Base-by-base conservation (phyloP, 2,329 filamentous ascomycete species). In the Geosmithia flava region DNA sequence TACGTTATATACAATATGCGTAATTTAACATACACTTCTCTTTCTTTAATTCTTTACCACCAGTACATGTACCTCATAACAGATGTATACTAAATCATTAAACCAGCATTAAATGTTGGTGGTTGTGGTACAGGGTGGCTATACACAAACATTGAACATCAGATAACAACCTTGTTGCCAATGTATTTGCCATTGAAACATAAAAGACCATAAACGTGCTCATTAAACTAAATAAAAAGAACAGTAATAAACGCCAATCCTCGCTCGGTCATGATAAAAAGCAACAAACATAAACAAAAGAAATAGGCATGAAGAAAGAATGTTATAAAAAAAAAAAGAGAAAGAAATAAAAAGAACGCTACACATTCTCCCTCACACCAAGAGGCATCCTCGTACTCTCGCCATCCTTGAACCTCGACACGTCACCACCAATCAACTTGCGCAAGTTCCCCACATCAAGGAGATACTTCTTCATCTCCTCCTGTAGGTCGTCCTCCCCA, bases 401-500 rank as follows among this genome's bases (percentile, higher is more conserved):
- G 48, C 79, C 76, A 57, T 88, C 85, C 57, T 59, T 59, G 56
- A 68, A 93, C 40, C 86, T 71, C 49, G 70, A 69, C 63, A 85
- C 78, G 62, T 97, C 93, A 57, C 93, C 88, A 7, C 79, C 81
- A 53, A 97, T 80, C 69, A 67, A 54, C 55, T 65, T 67, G 39
- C 64, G 56, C 51, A 67, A 49, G 50, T 95, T 97, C 58, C 81
- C 80, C 63, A 84, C 84, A 68, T 97, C 90, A 55, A 81, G 80
- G 53, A 98, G 71, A 59, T 97, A 76, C 37, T 84, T 82, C 55
- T 90, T 81, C 73, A 95, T 91, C 58, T 87, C 81, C n/a, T 82
- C 81, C 60, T 96, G 87, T 69, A 90, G 77, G 52, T 90, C 76
- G 41, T 75, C 71, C 16, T 74, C 74, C 43, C 70, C 71, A 46